These are phyloP conservation scores for Yamadazyma spencermartinsiae DNA, from an alignment of 1,139 yeast genomes.

Conservation along the genomic window DNA sequence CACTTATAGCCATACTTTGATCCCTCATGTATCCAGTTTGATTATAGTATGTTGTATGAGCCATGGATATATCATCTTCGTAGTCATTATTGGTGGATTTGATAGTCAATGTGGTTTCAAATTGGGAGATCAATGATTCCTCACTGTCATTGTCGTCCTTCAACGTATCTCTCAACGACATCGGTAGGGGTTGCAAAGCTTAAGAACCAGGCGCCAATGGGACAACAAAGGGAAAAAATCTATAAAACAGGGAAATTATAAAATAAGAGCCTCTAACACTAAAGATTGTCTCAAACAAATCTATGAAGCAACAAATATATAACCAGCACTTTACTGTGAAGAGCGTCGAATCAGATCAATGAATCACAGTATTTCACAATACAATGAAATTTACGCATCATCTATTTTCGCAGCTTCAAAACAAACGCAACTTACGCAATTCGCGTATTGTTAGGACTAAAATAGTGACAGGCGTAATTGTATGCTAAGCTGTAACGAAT, in stretches of 20 bases:
- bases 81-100: constrained; percentile 43
- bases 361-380: constrained; percentile 1
- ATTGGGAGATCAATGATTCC: constrained; percentile 48
- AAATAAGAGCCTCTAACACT: no score
- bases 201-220: no score
- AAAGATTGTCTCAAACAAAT: no score
- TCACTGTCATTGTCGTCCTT: constrained; percentile 37
- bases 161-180: constrained; percentile 12
- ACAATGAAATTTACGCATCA: not conserved
- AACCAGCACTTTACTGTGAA: no score
- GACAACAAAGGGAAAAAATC: no score
- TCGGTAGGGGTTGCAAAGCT: no score
- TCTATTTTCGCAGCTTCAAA: constrained; percentile 4
- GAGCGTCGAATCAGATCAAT: not conserved
- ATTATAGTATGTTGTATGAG: constrained; percentile 40
- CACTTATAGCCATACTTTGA: constrained; percentile 29
- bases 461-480: not conserved
- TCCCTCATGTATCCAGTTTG: constrained; percentile 32
- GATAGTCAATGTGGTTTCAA: constrained; percentile 49
- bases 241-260: no score
- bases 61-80: constrained; percentile 42
- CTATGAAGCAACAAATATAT: no score
- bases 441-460: no score
- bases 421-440: not conserved
- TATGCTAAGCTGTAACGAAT: no score